Conservation (phyloP, 2,329 filamentous ascomycete genomes). For the Taxawa tesnikishii region DNA sequence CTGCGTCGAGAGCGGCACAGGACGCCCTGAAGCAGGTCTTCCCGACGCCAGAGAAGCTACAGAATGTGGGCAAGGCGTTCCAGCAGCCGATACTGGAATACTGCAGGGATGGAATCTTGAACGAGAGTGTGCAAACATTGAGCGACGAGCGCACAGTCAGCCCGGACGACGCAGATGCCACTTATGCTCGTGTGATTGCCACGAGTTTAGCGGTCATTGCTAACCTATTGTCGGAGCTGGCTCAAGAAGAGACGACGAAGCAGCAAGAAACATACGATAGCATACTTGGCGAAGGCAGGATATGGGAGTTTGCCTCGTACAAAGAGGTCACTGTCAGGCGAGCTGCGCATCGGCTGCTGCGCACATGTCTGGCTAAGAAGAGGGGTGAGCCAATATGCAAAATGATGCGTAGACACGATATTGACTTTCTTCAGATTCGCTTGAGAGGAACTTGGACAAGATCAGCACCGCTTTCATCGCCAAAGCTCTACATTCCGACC, state of each 20-base stretch:
- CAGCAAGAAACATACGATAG: slow-evolving; percentile 49
- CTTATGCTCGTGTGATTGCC: slow-evolving; percentile 68
- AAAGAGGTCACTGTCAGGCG: slow-evolving; percentile 45
- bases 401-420: no score
- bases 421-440: no score
- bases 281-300: slow-evolving; percentile 50
- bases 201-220: slow-evolving; percentile 44
- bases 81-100: slow-evolving; percentile 72
- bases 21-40: slow-evolving; percentile 69
- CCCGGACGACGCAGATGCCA: slow-evolving; percentile 71
- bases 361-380: slow-evolving; percentile 36
- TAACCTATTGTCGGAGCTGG: slow-evolving; percentile 35
- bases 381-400: slow-evolving; percentile 14
- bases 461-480: slow-evolving; percentile 60
- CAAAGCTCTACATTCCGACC: slow-evolving; percentile 60
- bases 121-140: slow-evolving; percentile 68
- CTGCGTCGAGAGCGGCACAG: slow-evolving; percentile 61
- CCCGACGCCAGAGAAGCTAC: slow-evolving; percentile 64
- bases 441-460: slow-evolving; percentile 32
- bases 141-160: slow-evolving; percentile 83
- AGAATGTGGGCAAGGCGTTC: slow-evolving; percentile 67
- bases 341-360: slow-evolving; percentile 44
- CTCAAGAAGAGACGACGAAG: slow-evolving; percentile 44
- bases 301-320: slow-evolving; percentile 49
- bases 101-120: slow-evolving; percentile 61